Evolutionary conservation across 805 yeast genomes (phyloP).

Genomic region (Saccharomycopsis synnaedendra): DNA sequence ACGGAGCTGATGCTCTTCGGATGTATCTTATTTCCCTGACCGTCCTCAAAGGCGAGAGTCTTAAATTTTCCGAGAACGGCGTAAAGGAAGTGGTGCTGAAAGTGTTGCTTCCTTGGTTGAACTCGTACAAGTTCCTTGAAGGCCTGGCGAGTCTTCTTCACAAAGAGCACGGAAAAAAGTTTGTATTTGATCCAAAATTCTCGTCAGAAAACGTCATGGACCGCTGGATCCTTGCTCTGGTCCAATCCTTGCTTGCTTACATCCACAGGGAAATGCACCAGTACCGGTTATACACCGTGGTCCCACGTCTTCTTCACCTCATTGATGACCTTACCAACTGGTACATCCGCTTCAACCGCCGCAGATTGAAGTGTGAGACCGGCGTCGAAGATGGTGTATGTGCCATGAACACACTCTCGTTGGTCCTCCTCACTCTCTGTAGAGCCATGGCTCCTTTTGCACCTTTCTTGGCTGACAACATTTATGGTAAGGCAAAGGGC

Average conservation of each 20-base stretch:
- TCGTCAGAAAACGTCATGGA: slow-evolving; percentile 88
- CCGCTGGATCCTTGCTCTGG: slow-evolving; percentile 92
- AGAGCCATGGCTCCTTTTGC: slow-evolving; percentile 99
- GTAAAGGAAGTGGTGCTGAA: slow-evolving; percentile 95
- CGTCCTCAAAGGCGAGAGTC: slow-evolving; percentile 89
- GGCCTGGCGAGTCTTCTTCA: slow-evolving; percentile 81
- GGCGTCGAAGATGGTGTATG: slow-evolving; percentile 75
- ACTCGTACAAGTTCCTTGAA: slow-evolving; percentile 91
- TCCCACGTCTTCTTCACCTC: slow-evolving; percentile 78
- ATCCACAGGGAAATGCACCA: slow-evolving; percentile 85
- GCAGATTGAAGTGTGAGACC: slow-evolving; percentile 92
- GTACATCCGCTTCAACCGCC: slow-evolving; percentile 97
- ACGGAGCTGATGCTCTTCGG: slow-evolving; percentile 97
- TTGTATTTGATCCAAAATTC: slow-evolving; percentile 55
- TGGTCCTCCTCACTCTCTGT: slow-evolving; percentile 76
- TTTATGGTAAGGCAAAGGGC: slow-evolving; percentile 64
- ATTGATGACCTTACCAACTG: slow-evolving; percentile 95
- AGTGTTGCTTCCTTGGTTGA: slow-evolving; percentile 97
- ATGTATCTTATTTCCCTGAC: slow-evolving; percentile 95
- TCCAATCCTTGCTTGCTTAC: slow-evolving; percentile 78
- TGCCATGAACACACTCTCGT: slow-evolving; percentile 86
- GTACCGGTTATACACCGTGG: slow-evolving; percentile 91
- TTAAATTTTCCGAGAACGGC: slow-evolving; percentile 97
- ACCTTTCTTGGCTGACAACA: slow-evolving; percentile 87
- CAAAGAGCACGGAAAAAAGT: slow-evolving; percentile 62